Percentiles rank a stretch among this genome's conserved stretches.
These are phyloP conservation scores for Plasmodium coatneyi DNA, from an alignment of 169 alveolate genomes.

Conservation along the genomic window DNA sequence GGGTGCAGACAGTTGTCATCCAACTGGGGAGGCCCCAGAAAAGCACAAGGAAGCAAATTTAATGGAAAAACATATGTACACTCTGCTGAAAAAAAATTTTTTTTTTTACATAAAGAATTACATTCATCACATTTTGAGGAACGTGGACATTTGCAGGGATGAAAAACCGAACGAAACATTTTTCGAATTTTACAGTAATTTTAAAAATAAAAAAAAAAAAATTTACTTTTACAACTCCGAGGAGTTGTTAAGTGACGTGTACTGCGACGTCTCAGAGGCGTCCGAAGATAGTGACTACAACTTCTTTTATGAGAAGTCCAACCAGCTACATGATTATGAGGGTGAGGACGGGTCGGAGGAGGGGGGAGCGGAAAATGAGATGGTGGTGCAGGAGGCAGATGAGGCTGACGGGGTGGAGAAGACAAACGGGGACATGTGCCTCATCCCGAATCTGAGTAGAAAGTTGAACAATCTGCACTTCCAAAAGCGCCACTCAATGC, in stretches of 20 bases:
- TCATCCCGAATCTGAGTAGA: slow-evolving; percentile 13
- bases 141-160: slow-evolving; percentile 48
- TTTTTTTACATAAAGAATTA: slow-evolving; percentile 51
- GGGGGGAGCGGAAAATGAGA: not conserved
- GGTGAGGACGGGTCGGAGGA: slow-evolving; percentile 9
- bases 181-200: slow-evolving; percentile 47
- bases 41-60: not conserved
- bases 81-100: slow-evolving; percentile 17
- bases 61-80: not conserved
- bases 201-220: slow-evolving; percentile 63
- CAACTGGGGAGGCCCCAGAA: not conserved
- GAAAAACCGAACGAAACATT: slow-evolving; percentile 57
- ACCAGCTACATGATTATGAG: slow-evolving; percentile 25
- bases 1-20: not conserved
- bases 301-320: slow-evolving; percentile 51
- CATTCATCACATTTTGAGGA: slow-evolving; percentile 47
- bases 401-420: not conserved
- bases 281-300: slow-evolving; percentile 62
- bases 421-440: not conserved
- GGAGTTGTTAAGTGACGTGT: slow-evolving; percentile 35
- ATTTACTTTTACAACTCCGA: slow-evolving; percentile 4
- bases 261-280: slow-evolving; percentile 47
- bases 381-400: not conserved
- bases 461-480: not conserved
- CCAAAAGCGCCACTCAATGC: not conserved